phyloP scores from a whole-genome alignment of 164 flowering plant species.

The Amborella trichopoda region DNA sequence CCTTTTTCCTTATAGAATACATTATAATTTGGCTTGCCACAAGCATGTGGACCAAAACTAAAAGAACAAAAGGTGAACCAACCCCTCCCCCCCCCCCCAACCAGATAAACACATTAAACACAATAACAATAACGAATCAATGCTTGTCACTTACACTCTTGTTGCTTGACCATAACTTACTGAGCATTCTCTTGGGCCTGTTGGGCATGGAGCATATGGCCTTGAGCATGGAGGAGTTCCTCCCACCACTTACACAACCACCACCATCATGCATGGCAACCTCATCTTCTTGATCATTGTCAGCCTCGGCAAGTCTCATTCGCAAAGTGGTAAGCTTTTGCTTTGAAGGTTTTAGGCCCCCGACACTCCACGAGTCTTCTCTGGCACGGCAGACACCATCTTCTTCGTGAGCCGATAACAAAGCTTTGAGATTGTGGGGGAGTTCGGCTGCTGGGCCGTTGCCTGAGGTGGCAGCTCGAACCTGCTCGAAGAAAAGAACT shows the following conservation, averaged over 20 bases:
- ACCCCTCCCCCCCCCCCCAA: too few species aligned
- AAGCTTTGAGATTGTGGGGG: conserved; percentile 66
- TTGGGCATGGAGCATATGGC: conserved; percentile 44
- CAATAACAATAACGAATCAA: conserved; percentile 23
- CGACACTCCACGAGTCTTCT: conserved; percentile 67
- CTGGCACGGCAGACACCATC: conserved; percentile 78
- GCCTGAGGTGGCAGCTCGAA: conserved; percentile 52
- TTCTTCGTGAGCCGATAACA: conserved; percentile 29
- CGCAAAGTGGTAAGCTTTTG: conserved; percentile 42
- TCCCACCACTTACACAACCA: conserved; percentile 26
- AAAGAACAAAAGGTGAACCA: too few species aligned
- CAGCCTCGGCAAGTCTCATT: conserved; percentile 75
- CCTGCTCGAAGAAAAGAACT: conserved; percentile 92
- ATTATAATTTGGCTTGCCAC: too few species aligned
- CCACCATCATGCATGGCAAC: conserved; percentile 15
- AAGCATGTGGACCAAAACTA: too few species aligned
- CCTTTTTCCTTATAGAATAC: too few species aligned
- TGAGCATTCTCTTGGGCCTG: conserved; percentile 67
- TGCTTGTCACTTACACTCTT: conserved; percentile 52
- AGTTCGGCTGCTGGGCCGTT: conserved; percentile 46
- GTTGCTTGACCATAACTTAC: conserved; percentile 66
- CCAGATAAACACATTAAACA: conserved; percentile 3
- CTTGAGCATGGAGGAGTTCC: conserved; percentile 38
- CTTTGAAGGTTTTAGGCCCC: conserved; percentile 17
- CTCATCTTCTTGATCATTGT: conserved; percentile 33